Conservation (phyloP, 2,329 filamentous ascomycete species). For the Colletotrichum sp. region DNA sequence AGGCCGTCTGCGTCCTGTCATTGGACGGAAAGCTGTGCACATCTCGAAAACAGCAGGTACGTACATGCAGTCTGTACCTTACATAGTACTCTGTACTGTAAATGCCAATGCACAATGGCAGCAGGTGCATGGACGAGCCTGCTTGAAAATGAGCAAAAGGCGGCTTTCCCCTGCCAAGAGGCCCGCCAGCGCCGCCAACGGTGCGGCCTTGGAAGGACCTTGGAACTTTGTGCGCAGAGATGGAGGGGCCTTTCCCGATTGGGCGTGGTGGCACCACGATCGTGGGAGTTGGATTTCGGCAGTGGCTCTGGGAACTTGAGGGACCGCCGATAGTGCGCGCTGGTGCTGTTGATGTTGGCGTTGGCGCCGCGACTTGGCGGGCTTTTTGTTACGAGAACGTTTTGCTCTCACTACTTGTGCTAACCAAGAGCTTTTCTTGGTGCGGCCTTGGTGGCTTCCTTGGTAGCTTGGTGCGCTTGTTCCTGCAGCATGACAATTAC, state of each 20-base stretch:
- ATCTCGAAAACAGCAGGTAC: neutral
- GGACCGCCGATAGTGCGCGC: neutral
- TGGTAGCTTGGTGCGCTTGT: neutral
- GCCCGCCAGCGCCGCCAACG: conserved; percentile 1
- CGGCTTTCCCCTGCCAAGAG: conserved; percentile 10
- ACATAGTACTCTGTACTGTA: neutral
- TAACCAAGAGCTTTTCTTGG: neutral
- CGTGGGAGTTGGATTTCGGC: neutral
- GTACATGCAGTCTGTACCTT: too few species aligned
- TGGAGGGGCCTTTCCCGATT: neutral
- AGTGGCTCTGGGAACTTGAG: conserved; percentile 9
- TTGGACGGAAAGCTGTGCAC: neutral
- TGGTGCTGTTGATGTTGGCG: neutral
- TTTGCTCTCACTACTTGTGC: neutral
- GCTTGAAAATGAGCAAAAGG: neutral
- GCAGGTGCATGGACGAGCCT: neutral
- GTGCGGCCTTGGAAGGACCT: neutral
- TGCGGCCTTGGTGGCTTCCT: neutral
- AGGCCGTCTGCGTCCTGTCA: neutral
- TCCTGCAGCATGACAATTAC: neutral
- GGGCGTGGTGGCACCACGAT: neutral
- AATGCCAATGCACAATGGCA: neutral
- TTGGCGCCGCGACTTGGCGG: neutral
- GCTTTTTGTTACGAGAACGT: neutral
- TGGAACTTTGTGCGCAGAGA: neutral